phyloP scores from a whole-genome alignment of 164 flowering plant species.

The Vitis cinerea region DNA sequence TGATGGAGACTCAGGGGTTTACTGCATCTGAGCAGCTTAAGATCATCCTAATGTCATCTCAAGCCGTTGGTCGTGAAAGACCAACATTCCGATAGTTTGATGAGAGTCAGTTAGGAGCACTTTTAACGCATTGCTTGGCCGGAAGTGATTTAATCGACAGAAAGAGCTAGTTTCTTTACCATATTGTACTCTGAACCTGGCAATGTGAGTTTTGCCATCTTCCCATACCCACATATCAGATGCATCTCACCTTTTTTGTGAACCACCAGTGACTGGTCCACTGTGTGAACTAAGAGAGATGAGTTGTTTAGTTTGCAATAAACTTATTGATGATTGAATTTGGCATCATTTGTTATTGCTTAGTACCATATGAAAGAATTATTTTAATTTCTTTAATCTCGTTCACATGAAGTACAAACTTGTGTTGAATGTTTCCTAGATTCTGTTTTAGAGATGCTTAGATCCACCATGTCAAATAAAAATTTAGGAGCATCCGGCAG shows the following conservation, averaged over 20 bases:
- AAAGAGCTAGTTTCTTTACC: not conserved
- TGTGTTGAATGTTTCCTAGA: too few species aligned
- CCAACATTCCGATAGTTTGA: conserved; percentile 13
- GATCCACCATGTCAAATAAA: too few species aligned
- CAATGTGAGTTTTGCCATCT: not conserved
- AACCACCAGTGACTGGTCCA: not conserved
- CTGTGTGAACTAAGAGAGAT: not conserved
- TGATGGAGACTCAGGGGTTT: conserved; percentile 71
- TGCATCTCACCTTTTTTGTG: not conserved
- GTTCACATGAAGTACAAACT: too few species aligned
- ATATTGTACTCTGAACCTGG: not conserved
- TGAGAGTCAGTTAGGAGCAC: not conserved
- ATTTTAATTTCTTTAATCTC: too few species aligned
- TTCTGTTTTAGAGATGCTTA: too few species aligned
- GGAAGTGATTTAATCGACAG: not conserved
- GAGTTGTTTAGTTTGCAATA: not conserved
- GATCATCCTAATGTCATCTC: conserved; percentile 43
- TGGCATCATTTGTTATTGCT: too few species aligned
- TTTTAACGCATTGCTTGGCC: not conserved
- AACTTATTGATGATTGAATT: too few species aligned
- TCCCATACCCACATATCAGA: not conserved
- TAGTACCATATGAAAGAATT: too few species aligned
- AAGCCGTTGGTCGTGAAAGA: conserved; percentile 20
- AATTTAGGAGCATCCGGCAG: too few species aligned
- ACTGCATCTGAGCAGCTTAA: conserved; percentile 35